phyloP scores from a whole-genome alignment of 495 filamentous ascomycete species.

The Podospora appendiculata region DNA sequence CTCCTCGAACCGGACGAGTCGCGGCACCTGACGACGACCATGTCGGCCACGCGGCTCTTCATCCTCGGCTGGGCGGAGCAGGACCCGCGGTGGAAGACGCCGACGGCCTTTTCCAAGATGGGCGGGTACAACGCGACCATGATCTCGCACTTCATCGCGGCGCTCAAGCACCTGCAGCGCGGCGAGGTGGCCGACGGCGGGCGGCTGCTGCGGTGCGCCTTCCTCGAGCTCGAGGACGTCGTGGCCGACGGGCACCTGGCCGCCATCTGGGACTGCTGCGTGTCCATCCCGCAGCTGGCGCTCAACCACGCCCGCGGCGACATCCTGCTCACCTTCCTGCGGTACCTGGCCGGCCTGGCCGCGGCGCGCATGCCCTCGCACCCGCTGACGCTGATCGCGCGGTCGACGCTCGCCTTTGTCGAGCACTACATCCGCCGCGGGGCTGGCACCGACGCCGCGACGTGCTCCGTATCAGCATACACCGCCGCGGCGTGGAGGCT shows the following conservation, averaged over 20 bases:
- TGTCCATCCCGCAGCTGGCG: constrained; percentile 6
- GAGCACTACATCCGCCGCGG: background rate
- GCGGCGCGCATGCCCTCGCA: background rate
- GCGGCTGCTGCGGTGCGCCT: constrained; percentile 6
- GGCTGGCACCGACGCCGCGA: no score
- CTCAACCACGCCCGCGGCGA: constrained; percentile 5
- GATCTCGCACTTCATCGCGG: constrained; percentile 6
- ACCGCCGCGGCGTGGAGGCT: constrained; percentile 2
- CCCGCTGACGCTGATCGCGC: background rate
- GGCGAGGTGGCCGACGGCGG: background rate
- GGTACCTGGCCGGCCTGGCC: constrained; percentile 1
- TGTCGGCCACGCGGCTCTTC: constrained; percentile 2
- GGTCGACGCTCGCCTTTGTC: background rate
- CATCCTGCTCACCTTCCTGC: constrained; percentile 6
- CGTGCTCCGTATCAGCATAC: background rate
- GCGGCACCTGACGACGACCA: background rate
- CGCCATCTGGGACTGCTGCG: constrained; percentile 11
- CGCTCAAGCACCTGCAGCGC: constrained; percentile 2
- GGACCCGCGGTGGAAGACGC: background rate
- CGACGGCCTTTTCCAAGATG: constrained; percentile 4
- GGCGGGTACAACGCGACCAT: constrained; percentile 6
- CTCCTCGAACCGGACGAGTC: constrained; percentile 2
- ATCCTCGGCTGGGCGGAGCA: constrained; percentile 3
- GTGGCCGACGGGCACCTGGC: constrained; percentile 10
- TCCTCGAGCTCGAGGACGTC: constrained; percentile 10